Conservation (phyloP, 306 rosid genomes). For the Medicago ruthenica region DNA sequence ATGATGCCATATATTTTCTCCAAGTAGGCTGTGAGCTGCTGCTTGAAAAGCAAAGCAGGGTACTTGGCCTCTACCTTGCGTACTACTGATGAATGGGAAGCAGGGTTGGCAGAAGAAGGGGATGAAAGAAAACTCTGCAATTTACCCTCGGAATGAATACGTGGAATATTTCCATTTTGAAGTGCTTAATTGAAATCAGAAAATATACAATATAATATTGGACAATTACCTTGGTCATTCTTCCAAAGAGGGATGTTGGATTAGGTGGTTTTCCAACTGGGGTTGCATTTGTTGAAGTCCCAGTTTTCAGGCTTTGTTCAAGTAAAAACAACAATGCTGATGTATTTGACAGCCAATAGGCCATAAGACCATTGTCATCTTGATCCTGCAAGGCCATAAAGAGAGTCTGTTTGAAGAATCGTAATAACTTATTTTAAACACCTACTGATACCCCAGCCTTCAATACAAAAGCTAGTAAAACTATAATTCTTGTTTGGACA, state of each 20-base stretch:
- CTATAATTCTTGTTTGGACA: too few relatives aligned
- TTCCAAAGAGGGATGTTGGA: conserved; percentile 93
- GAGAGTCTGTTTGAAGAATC: neutral
- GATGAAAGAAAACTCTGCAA: conserved; percentile 94
- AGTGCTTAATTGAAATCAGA: conserved; percentile 18
- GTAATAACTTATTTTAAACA: neutral
- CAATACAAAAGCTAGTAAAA: too few relatives aligned
- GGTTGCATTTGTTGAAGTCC: conserved; percentile 62
- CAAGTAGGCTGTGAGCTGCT: conserved; percentile 98
- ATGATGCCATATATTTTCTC: conserved; percentile 97
- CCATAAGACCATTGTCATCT: conserved; percentile 90
- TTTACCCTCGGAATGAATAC: conserved; percentile 41
- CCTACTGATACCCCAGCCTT: too few relatives aligned
- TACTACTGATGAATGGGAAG: conserved; percentile 64
- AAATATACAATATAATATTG: conserved; percentile 21
- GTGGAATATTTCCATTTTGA: neutral
- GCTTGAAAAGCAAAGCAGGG: conserved; percentile 99
- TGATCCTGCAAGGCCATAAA: conserved; percentile 70
- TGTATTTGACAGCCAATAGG: conserved; percentile 95
- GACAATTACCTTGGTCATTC: conserved; percentile 88
- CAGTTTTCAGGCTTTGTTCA: conserved; percentile 81
- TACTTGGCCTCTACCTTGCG: conserved; percentile 97
- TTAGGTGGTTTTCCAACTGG: conserved; percentile 72
- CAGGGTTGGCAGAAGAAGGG: conserved; percentile 84
- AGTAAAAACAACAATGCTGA: conserved; percentile 88